Base-by-base conservation (phyloP, 345 rosid species). In the Carallia brachiata region DNA sequence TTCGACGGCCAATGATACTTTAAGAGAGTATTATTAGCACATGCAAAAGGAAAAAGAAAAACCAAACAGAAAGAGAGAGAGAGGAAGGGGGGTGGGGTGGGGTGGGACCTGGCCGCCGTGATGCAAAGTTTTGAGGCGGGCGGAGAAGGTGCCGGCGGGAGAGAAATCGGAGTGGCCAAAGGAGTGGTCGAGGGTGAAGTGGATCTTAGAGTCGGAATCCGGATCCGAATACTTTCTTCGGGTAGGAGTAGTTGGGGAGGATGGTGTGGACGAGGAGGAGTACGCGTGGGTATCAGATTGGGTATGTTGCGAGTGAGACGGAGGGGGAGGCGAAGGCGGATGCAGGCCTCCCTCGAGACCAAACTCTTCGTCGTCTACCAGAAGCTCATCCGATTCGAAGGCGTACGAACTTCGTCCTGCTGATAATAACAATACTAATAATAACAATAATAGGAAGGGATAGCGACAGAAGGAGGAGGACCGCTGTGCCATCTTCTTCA, bases 121-220 rank as follows among this genome's bases (percentile, higher is more conserved):
- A 66, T 75, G 84, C 84, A 87, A 85, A 56, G 94, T 83, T 83
- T 84, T 95, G 77, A 95, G 89, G 69, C 98, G 98, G 63, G 97
- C 99, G 34, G 98, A 85, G 85, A 95, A 95, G 75, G 87, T 82
- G 55, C 97, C 98, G 18, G 97, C 96, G 18, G 89, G 83, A 47
- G 80, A 71, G 81, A 95, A 92, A 80, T 83, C 90, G 56, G 96
- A 86, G 68, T 92, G 97, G 0, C 97, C 97, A 36, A 95, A 92
- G 55, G 99, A 94, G 73, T 95, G 99, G 19, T 95, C 92, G 44
- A 95, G 90, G 23, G 91, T 59, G 74, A 95, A 92, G 62, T 90
- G 98, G 91, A 95, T 81, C 89, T 95, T 95, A 13, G 98, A 92
- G 65, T 95, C 97, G 30, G 90, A 85, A 57, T 95, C 96, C 15